phyloP scores from a whole-genome alignment of 129 eudicot genomes.

The Sambucus nigra region DNA sequence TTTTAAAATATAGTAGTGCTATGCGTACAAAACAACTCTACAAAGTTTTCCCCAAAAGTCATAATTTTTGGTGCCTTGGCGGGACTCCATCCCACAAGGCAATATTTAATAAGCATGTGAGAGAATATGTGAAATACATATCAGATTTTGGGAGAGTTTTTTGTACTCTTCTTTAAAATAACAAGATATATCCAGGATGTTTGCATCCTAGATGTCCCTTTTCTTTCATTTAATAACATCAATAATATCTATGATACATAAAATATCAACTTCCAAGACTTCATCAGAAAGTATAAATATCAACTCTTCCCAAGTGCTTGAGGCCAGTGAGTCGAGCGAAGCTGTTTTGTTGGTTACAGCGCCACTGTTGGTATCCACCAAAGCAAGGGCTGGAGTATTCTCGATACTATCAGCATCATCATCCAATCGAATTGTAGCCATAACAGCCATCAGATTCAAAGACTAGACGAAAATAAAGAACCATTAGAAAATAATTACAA shows the following conservation, averaged over 20 bases:
- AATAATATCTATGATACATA: too few relatives aligned
- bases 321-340: conserved; percentile 71
- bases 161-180: too few relatives aligned
- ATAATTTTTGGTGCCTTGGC: too few relatives aligned
- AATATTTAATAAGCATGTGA: too few relatives aligned
- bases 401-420: conserved; percentile 60
- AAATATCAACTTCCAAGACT: not conserved
- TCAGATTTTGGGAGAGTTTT: too few relatives aligned
- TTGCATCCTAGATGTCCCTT: too few relatives aligned
- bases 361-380: conserved; percentile 47
- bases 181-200: not conserved
- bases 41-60: too few relatives aligned
- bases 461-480: conserved; percentile 35
- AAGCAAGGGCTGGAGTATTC: conserved; percentile 59
- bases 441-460: conserved; percentile 61
- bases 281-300: not conserved
- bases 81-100: too few relatives aligned
- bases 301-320: conserved; percentile 73
- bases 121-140: too few relatives aligned
- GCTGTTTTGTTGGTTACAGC: conserved; percentile 29
- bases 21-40: too few relatives aligned
- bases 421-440: conserved; percentile 86
- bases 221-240: too few relatives aligned
- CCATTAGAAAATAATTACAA: not conserved
- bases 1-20: too few relatives aligned